Conservation (phyloP, 352 stramenopile species). For the Pythium rishiriense region DNA sequence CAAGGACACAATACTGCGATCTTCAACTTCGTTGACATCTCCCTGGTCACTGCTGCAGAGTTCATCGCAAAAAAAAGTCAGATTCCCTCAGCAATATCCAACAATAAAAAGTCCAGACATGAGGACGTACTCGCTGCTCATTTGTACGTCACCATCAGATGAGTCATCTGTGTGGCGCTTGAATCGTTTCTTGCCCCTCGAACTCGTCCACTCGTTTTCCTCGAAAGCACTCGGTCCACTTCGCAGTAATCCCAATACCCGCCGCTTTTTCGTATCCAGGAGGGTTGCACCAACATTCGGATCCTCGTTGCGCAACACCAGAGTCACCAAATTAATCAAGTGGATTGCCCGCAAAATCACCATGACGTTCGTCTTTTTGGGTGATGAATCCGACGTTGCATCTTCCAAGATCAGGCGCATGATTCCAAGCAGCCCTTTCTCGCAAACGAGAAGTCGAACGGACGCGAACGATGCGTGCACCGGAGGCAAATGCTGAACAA, state of each 20-base stretch:
- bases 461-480: slow-evolving; percentile 52
- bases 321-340: slow-evolving; percentile 61
- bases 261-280: slow-evolving; percentile 41
- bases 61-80: slow-evolving; percentile 11
- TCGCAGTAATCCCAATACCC: slow-evolving; percentile 49
- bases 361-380: slow-evolving; percentile 67
- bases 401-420: slow-evolving; percentile 73
- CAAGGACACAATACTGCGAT: slow-evolving; percentile 62
- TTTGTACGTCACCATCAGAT: slow-evolving; percentile 52
- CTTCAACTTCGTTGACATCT: slow-evolving; percentile 54
- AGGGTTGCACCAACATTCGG: slow-evolving; percentile 15
- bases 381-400: slow-evolving; percentile 31
- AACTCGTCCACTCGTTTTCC: slow-evolving; percentile 42
- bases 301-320: slow-evolving; percentile 54
- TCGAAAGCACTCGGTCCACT: slow-evolving; percentile 65
- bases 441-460: slow-evolving; percentile 59
- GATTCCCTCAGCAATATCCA: slow-evolving; percentile 3
- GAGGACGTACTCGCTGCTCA: slow-evolving; percentile 63
- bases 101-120: not conserved
- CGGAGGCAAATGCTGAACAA: slow-evolving; percentile 58
- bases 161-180: slow-evolving; percentile 52
- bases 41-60: slow-evolving; percentile 49
- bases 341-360: slow-evolving; percentile 67
- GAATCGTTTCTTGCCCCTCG: slow-evolving; percentile 66
- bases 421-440: slow-evolving; percentile 63